Base-by-base conservation (phyloP, 2,329 filamentous ascomycete species). In the Trichophyton verrucosum region DNA sequence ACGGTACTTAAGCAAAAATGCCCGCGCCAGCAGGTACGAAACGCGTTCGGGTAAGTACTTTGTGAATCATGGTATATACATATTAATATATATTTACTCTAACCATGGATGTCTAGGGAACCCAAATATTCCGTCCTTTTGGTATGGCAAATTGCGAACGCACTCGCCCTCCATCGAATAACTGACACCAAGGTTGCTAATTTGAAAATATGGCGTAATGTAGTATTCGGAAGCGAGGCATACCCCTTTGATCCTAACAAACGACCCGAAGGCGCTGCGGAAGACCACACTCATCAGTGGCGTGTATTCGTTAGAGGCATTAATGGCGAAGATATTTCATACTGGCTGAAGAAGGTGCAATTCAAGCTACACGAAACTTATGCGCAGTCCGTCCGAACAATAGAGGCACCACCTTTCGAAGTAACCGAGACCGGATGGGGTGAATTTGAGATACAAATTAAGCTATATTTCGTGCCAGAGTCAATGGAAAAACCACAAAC, bases 301-400 rank as follows among this genome's bases (percentile, higher is more conserved):
- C 86, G 88, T 69, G 89, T 97, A 65, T 97, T 95, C 73, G 89
- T 99, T 61, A 88, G 88, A 71, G 90, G 91, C 55, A 81, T 96
- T 60, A 90, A 95, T 68, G 89, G 89, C 72, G 88, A 89, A 63
- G 89, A 96, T 71, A 87, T 97, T 66, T 91, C 89, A 30, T 94
- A 95, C 74, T 99, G 94, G 91, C 81, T 97, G 66, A 89, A 92
- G 62, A 92, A 95, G 69, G 92, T 99, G 0, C 91, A 96, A 73
- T 99, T 99, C 78, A 97, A 97, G 75, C 84, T 99, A 15, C 92
- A 96, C 79, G 91, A 97, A 74, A 96, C 92, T 8, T 97, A 96
- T 72, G 86, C 90, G 30, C 95, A 96, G 74, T 88, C 88, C 61
- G 82, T 94, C 22, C 87, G 94, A 67, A 95, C 87, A 72, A 80